Evolutionary conservation across 371 early-diverging fungal species (phyloP).

Genomic region (Mortierella sp.): DNA sequence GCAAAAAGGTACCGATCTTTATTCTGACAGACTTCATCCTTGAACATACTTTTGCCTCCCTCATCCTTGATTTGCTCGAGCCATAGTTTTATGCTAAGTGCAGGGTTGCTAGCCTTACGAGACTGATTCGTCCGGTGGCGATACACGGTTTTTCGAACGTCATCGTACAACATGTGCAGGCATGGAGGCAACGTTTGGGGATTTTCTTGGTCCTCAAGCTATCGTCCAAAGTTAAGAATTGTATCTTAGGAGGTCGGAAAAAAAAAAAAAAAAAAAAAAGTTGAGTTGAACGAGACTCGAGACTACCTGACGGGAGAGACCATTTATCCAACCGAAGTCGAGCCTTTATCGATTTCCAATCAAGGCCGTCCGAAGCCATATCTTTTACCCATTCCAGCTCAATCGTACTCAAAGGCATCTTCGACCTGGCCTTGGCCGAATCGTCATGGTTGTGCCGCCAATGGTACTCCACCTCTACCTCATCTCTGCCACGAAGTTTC

Average conservation of each 20-base stretch:
- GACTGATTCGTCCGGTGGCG: constrained; percentile 6
- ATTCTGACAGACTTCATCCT: constrained; percentile 1
- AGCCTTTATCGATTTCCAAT: constrained; percentile 16
- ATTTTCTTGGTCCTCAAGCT: too few relatives aligned
- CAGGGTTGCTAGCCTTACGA: constrained; percentile 7
- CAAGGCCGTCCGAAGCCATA: constrained; percentile 1
- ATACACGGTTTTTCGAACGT: constrained; percentile 1
- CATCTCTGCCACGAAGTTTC: constrained; percentile 7
- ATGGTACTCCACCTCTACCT: constrained; percentile 3
- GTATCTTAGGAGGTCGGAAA: neutral
- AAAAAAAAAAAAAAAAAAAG: neutral
- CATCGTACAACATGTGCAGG: constrained; percentile 5
- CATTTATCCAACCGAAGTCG: constrained; percentile 3
- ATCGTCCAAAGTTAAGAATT: neutral
- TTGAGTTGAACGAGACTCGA: neutral
- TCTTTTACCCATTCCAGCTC: constrained; percentile 9
- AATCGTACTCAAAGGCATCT: constrained; percentile 12
- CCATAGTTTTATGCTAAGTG: constrained; percentile 9
- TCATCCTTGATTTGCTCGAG: constrained; percentile 3
- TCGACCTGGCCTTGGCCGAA: constrained; percentile 16
- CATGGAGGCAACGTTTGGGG: neutral
- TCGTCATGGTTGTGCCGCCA: constrained; percentile 14
- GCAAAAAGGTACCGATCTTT: neutral
- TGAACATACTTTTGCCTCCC: constrained; percentile 15
- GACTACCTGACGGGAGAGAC: constrained; percentile 6